These are phyloP conservation scores for Chamaenerion angustifolium DNA, from an alignment of 345 rosid genomes.

Conservation along the genomic window DNA sequence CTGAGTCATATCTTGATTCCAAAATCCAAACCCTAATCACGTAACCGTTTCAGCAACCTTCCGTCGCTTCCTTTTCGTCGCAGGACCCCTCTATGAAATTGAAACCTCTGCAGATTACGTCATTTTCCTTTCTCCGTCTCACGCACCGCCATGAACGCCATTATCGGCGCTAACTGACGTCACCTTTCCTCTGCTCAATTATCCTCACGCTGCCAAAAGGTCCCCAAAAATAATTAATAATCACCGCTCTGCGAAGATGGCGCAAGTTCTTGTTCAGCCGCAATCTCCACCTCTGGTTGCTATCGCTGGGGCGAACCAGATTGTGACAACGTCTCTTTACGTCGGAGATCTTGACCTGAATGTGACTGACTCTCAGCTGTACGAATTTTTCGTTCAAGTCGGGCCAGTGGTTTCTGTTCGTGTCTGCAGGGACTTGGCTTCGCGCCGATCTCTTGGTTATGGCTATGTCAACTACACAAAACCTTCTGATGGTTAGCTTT, in stretches of 20 bases:
- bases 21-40: no score
- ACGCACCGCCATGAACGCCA: no score
- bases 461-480: conserved; percentile 72
- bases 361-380: conserved; percentile 70
- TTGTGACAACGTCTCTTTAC: conserved; percentile 51
- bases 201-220: no score
- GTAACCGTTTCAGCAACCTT: no score
- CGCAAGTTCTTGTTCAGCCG: conserved; percentile 67
- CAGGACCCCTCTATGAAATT: no score
- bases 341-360: conserved; percentile 70
- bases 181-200: no score
- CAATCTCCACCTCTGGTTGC: conserved; percentile 25
- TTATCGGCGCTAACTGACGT: no score
- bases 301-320: conserved; percentile 21
- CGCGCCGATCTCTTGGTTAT: conserved; percentile 75
- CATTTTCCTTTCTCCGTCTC: no score
- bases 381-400: conserved; percentile 56
- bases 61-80: no score
- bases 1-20: no score
- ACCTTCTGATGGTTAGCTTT: conserved; percentile 59
- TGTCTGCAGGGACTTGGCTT: conserved; percentile 69
- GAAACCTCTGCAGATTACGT: no score
- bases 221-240: no score
- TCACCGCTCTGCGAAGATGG: conserved; percentile 21
- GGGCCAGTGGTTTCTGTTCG: conserved; percentile 77